phyloP scores from a whole-genome alignment of 2,329 filamentous ascomycete species.

The Fusarium nematophilum region DNA sequence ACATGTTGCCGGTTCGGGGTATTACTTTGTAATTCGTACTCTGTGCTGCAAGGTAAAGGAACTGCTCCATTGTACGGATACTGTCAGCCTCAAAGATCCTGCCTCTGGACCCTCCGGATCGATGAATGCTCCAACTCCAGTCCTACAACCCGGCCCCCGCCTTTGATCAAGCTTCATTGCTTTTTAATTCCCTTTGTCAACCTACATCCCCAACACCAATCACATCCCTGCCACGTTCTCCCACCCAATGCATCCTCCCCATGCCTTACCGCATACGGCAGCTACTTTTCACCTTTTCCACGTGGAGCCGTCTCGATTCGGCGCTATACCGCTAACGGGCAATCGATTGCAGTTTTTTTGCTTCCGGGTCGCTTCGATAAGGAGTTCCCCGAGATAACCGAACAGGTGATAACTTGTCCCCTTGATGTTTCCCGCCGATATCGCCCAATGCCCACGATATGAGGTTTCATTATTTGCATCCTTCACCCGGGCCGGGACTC shows the following conservation, averaged over 20 bases:
- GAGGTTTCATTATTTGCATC: not conserved
- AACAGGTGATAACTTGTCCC: conserved; percentile 8
- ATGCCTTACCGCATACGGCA: conserved; percentile 20
- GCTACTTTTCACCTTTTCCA: conserved; percentile 35
- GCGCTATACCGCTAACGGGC: conserved; percentile 30
- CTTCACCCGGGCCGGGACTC: conserved; percentile 21
- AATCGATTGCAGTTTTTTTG: conserved; percentile 37
- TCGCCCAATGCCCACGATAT: conserved; percentile 7
- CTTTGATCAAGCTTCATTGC: not conserved
- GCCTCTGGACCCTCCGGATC: too few relatives aligned
- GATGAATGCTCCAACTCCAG: not conserved
- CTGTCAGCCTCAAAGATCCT: too few relatives aligned
- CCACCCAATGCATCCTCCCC: not conserved
- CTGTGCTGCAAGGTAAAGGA: too few relatives aligned
- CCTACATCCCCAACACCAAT: too few relatives aligned
- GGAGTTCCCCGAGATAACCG: conserved; percentile 35
- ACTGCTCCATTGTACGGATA: too few relatives aligned
- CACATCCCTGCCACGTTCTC: not conserved
- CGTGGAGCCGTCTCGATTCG: not conserved
- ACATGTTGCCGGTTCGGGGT: conserved; percentile 22
- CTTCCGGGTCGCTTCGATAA: conserved; percentile 29
- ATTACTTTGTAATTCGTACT: conserved; percentile 8
- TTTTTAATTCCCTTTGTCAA: conserved; percentile 1
- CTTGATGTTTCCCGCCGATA: conserved; percentile 3
- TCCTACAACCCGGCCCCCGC: not conserved